Evolutionary conservation across 768 basidiomycete species (phyloP).

Genomic region (Kwoniella sp.): DNA sequence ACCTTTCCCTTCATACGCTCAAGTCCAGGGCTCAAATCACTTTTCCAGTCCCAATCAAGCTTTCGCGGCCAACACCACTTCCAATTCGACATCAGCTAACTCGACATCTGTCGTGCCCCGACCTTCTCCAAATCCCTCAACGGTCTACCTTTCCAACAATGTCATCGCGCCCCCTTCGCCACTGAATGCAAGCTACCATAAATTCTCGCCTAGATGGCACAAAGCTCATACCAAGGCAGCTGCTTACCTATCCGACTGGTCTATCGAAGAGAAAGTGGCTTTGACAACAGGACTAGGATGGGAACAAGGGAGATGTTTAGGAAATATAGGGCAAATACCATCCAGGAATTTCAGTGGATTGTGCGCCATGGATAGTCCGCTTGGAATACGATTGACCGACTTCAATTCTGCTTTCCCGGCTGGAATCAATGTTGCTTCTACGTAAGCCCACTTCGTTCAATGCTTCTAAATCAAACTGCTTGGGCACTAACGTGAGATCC

Average conservation of each 20-base stretch:
- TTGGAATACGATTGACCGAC: conserved; percentile 76
- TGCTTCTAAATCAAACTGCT: too few relatives aligned
- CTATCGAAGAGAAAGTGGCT: conserved; percentile 64
- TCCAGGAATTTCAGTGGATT: conserved; percentile 46
- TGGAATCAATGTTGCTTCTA: conserved; percentile 78
- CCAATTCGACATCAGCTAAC: neutral
- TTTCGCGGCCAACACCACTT: neutral
- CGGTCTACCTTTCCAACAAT: conserved; percentile 9
- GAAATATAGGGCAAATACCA: conserved; percentile 21
- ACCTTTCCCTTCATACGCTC: neutral
- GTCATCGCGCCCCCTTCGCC: conserved; percentile 13
- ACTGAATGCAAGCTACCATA: conserved; percentile 7
- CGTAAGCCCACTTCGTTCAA: conserved; percentile 62
- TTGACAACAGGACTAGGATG: conserved; percentile 62
- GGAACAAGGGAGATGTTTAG: conserved; percentile 51
- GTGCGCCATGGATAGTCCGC: conserved; percentile 62
- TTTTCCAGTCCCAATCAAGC: neutral
- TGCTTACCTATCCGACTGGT: conserved; percentile 59
- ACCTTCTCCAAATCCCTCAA: neutral
- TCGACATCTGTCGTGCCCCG: neutral
- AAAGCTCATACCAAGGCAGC: conserved; percentile 48
- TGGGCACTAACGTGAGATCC: neutral
- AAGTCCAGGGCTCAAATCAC: neutral
- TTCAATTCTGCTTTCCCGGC: conserved; percentile 78
- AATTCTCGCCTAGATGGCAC: conserved; percentile 38